A percentile compares a stretch with the other conserved stretches of the same genome.
Conservation (phyloP, 2,329 filamentous ascomycete genomes). For the Aspergillus tanneri region DNA sequence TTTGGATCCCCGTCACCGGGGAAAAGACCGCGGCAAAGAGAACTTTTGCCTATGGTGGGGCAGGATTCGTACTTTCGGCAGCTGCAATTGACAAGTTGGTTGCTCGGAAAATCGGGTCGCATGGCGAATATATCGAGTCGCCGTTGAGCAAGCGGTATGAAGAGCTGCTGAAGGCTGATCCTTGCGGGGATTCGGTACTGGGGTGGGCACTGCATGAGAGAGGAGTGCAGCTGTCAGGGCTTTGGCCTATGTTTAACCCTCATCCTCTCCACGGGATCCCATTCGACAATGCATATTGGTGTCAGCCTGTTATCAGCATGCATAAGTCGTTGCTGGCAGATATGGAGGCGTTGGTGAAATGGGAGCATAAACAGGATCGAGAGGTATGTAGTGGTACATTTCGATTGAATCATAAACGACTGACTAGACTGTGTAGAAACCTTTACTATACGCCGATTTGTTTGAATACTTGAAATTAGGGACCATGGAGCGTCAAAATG, state of each 20-base stretch:
- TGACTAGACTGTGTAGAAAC: slow-evolving; percentile 11
- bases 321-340: slow-evolving; percentile 51
- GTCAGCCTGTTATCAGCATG: slow-evolving; percentile 52
- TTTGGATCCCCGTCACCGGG: slow-evolving; percentile 52
- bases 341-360: slow-evolving; percentile 53
- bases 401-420: not conserved
- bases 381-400: slow-evolving; percentile 17
- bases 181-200: slow-evolving; percentile 55
- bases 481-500: slow-evolving; percentile 16
- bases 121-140: slow-evolving; percentile 43
- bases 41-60: slow-evolving; percentile 51
- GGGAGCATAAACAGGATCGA: slow-evolving; percentile 26
- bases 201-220: slow-evolving; percentile 50
- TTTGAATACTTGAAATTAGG: slow-evolving; percentile 28
- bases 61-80: slow-evolving; percentile 49
- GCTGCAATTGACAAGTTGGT: slow-evolving; percentile 48
- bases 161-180: slow-evolving; percentile 47
- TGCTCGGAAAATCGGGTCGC: slow-evolving; percentile 6
- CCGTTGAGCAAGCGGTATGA: slow-evolving; percentile 44
- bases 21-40: slow-evolving; percentile 15
- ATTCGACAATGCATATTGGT: slow-evolving; percentile 51
- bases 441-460: slow-evolving; percentile 30
- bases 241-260: slow-evolving; percentile 51
- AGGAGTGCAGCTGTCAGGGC: slow-evolving; percentile 47
- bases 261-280: slow-evolving; percentile 53